Conservation (phyloP, 2,329 filamentous ascomycete genomes). For the Leptosphaerulina australis region DNA sequence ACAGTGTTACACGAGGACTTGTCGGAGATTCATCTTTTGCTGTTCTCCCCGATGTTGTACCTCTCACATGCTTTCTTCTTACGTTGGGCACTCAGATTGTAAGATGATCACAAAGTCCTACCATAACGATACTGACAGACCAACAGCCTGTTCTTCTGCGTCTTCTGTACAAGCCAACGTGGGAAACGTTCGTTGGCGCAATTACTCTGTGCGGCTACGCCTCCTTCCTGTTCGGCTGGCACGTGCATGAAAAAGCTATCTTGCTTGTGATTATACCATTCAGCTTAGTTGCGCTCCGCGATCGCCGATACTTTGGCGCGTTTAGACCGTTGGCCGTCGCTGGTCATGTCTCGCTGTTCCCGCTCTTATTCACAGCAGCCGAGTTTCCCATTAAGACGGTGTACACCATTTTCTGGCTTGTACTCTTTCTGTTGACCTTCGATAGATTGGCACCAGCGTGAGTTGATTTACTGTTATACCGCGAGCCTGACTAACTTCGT, state of each 20-base stretch:
- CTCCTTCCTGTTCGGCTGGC: constrained; percentile 97
- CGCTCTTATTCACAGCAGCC: constrained; percentile 85
- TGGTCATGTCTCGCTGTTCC: constrained; percentile 93
- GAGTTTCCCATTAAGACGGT: constrained; percentile 94
- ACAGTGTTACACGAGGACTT: constrained; percentile 88
- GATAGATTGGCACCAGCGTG: constrained; percentile 83
- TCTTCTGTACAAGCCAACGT: constrained; percentile 79
- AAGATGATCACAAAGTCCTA: constrained; percentile 27
- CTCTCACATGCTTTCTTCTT: constrained; percentile 77
- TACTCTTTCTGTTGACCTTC: constrained; percentile 83
- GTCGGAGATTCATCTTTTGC: constrained; percentile 95
- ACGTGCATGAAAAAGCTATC: constrained; percentile 97
- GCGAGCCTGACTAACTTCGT: constrained; percentile 23
- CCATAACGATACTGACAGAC: constrained; percentile 15
- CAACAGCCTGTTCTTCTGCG: constrained; percentile 67
- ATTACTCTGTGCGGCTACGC: constrained; percentile 93
- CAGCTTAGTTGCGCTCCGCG: constrained; percentile 86
- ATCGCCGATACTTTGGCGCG: constrained; percentile 86
- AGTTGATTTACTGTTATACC: no score
- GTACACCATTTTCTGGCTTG: constrained; percentile 91
- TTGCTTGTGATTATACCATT: constrained; percentile 94
- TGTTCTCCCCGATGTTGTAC: constrained; percentile 84
- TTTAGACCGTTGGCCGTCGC: constrained; percentile 92
- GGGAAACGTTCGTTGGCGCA: constrained; percentile 87
- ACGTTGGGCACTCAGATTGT: constrained; percentile 82